Base-by-base conservation (phyloP, 2,329 filamentous ascomycete genomes). In the Colletotrichum coccodes region DNA sequence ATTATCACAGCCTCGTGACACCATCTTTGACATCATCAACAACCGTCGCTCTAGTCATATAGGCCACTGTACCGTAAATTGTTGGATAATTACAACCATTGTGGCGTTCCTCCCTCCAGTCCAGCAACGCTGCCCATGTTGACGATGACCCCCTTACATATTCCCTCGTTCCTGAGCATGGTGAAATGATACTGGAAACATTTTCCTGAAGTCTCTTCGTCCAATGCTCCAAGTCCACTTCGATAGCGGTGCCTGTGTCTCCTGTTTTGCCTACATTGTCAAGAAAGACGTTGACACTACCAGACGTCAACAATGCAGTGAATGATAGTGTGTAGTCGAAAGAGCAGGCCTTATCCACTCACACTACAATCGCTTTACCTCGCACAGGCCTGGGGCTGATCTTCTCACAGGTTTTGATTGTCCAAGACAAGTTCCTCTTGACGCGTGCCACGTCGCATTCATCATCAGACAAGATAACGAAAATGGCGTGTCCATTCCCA, bases 231-330 rank as follows among this genome's bases (percentile, higher is more conserved):
- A 90, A 85, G 72, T 91, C 87, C 0, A 91, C 86, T 0, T 89
- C 86, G 2, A 88, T 81, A 0, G 89, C 89, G 2, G 86, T 90
- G 0, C 90, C 90, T 1, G 78, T 64, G 0, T 89, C 84, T 0
- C 90, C 90, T 4, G 83, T 82, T 23, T 91, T 80, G 0, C 90
- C 91, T 2, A 92, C 90, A 64, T 88, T 89, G 73, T 92, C 92
- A 40, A 92, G 80, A 1, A 92, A 78, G 47, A 92, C 89, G 72
- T 92, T 89, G 2, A 92, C 71, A 2, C 86, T 79, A 0, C 88
- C 88, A 71, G 86, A 91, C 1, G 76, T 72, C 2, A 80, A 68
- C 1, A 89, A 16, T 0, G 89, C 83, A 0, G 75, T 81, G 69
- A 7, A 85, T 78, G 2, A 79, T 77, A 1, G 68, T 71, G 57